A percentile compares a stretch with the other conserved stretches of the same genome.
Conservation (phyloP, 371 early-diverging fungal species). For the Rhizomucor pusillus region DNA sequence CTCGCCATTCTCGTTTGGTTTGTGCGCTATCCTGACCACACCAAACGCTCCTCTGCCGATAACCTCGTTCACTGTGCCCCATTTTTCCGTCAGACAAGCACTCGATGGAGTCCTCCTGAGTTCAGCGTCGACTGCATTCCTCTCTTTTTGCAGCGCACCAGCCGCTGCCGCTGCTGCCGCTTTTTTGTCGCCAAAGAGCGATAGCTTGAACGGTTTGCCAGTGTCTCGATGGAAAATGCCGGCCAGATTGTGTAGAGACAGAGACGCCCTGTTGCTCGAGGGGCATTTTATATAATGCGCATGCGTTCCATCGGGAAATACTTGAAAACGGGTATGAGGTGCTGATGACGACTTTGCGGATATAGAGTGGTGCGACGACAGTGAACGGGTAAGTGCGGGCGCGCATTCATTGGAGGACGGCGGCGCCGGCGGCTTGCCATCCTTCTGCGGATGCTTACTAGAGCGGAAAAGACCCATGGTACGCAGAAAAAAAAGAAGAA, state of each 20-base stretch:
- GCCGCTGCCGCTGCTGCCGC: neutral
- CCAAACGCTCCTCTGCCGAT: conserved; percentile 55
- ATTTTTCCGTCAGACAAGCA: conserved; percentile 35
- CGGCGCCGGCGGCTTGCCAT: neutral
- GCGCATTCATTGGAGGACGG: neutral
- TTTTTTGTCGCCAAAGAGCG: conserved; percentile 28
- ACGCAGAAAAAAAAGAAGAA: too few species aligned
- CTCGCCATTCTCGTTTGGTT: conserved; percentile 29
- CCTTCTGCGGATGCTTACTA: neutral
- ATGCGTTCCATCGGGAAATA: conserved; percentile 12
- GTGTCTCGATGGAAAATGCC: neutral
- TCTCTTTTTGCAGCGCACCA: conserved; percentile 29
- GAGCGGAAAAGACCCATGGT: conserved; percentile 6
- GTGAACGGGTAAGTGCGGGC: neutral
- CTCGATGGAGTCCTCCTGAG: conserved; percentile 16
- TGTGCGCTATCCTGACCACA: conserved; percentile 46
- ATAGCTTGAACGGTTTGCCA: conserved; percentile 11
- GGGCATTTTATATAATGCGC: conserved; percentile 11
- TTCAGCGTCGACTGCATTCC: conserved; percentile 21
- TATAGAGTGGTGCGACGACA: neutral
- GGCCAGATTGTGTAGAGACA: conserved; percentile 11
- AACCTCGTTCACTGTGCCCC: conserved; percentile 50
- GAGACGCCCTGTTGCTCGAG: neutral
- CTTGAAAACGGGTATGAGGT: conserved; percentile 5
- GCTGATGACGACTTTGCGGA: conserved; percentile 3